phyloP scores from a whole-genome alignment of 2,329 filamentous ascomycete species.

The Ascochyta koolunga region DNA sequence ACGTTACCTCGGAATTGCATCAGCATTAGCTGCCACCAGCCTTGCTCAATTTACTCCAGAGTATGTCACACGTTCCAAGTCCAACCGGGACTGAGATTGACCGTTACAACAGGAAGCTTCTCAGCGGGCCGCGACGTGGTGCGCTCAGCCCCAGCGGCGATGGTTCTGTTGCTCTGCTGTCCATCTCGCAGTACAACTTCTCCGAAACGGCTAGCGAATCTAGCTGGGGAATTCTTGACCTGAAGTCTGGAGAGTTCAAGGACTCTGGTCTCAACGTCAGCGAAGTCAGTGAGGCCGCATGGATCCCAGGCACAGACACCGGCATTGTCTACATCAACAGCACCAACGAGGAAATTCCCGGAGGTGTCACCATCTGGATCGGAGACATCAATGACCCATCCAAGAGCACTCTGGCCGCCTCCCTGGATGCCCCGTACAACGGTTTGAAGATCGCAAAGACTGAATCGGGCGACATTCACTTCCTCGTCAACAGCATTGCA shows the following conservation, averaged over 20 bases:
- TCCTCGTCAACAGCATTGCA: constrained; percentile 64
- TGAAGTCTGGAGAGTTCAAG: constrained; percentile 42
- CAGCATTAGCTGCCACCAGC: constrained; percentile 42
- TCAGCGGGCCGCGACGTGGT: constrained; percentile 76
- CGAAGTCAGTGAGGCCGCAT: constrained; percentile 43
- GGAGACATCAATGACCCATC: constrained; percentile 39
- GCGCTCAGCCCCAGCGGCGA: constrained; percentile 69
- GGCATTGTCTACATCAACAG: constrained; percentile 69
- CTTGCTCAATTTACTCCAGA: constrained; percentile 44
- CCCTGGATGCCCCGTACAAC: constrained; percentile 54
- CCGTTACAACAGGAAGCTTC: constrained; percentile 50
- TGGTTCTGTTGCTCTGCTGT: constrained; percentile 69
- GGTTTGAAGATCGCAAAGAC: constrained; percentile 57
- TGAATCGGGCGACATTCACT: constrained; percentile 48
- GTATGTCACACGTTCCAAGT: constrained; percentile 25
- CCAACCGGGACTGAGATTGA: constrained; percentile 2
- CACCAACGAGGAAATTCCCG: constrained; percentile 62
- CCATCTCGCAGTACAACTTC: constrained; percentile 80
- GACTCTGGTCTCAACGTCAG: constrained; percentile 39
- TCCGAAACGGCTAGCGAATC: constrained; percentile 69
- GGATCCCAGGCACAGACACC: constrained; percentile 43
- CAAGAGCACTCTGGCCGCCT: constrained; percentile 42
- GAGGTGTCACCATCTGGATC: constrained; percentile 46
- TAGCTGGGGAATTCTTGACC: constrained; percentile 50
- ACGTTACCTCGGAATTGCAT: constrained; percentile 41